Base-by-base conservation (phyloP, 2,329 filamentous ascomycete species). In the Hypoxylon sp. region DNA sequence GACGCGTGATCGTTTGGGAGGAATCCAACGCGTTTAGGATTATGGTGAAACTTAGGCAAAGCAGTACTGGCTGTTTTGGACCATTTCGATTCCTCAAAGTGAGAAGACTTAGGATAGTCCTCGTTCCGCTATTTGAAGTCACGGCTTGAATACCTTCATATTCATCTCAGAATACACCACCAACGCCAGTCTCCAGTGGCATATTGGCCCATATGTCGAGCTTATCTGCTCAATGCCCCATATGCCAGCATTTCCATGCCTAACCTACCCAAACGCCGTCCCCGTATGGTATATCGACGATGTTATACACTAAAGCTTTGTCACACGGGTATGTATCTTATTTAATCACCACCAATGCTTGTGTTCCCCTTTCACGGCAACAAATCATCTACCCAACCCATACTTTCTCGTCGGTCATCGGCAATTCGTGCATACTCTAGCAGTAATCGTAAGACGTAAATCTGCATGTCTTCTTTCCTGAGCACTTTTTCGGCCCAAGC, bases 391-490 rank as follows among this genome's bases (percentile, higher is more conserved):
- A 86, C 85, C 83, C 84, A 89, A 1, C 86, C 87, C 83, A 89
- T 81, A 30, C 71, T 77, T 67, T 86, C 84, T 57, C 87, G 77
- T 56, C 81, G 75, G 41, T 86, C 85, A 60, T 87, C 86, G 41
- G 80, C 78, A 11, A 90, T 74, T 17, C 88, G 80, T 5, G 84
- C 89, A 68, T 90, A 91, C 78, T 91, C 89, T 32, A 91, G 79
- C 58, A 91, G 78, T 70, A 94, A 74, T 46, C 91, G 81, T 59
- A 90, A 81, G 7, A 89, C 84, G 75, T 94, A 94, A 7, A 93
- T 83, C 74, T 89, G 85, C 90, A 93, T 93, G 74, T 93, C 91
- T 73, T 93, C 90, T 72, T 84, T 86, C 63, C 92, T 81, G 25
- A 93, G 80, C 6, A 91, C 91, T 74, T 81, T 86, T 67, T 89